Evolutionary conservation across 768 basidiomycete species (phyloP), one percentile per base, ranked within the genome.

Genomic region (Leccinum boreale): DNA sequence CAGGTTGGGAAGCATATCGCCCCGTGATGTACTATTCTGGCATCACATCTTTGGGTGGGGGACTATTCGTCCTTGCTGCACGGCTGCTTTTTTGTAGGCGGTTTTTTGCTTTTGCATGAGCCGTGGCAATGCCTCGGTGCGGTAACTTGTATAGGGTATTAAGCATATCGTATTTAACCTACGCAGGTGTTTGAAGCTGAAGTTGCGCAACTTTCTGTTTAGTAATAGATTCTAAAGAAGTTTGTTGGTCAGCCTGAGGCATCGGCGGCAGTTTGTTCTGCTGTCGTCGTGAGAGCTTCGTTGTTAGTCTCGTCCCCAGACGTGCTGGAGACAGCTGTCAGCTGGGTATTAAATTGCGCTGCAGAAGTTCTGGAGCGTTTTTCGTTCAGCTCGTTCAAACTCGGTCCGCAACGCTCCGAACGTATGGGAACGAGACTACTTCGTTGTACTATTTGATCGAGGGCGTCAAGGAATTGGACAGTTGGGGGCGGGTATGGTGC

Each of bases 21-120:
- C 73, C 71, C 14, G 71, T 62, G 26, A 75, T 74, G 58, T 72
- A 67, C 19, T 73, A 68, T 48, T 65, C 65, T 14, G 66, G 67
- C 11, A 63, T 66, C 3, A 62, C 68, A 60, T 71, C 67, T 17
- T 45, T 73, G 36, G 68, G 58, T 10, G 59, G 68, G 31, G 57
- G 67, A 9, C 54, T 60, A 6, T 58, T 71, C 44, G 17, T 68
- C 15, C 44, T 60, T n/a, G 59, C 52, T 59, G 59, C 53, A 42
- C 56, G 55, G 33, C 55, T 57, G 36, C 46, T 59, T 31, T 45
- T 48, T 5, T 58, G 39, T 53, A 49, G 36, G 47, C 56, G 24
- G 17, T 53, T 65, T 46, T 60, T 62, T 26, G 58, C 59, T 33
- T 61, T 62, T 52, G 52, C 57, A 12, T 65, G 63, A 63, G 15